phyloP scores from a whole-genome alignment of 257 asterid genomes.

The Primulina tabacum region DNA sequence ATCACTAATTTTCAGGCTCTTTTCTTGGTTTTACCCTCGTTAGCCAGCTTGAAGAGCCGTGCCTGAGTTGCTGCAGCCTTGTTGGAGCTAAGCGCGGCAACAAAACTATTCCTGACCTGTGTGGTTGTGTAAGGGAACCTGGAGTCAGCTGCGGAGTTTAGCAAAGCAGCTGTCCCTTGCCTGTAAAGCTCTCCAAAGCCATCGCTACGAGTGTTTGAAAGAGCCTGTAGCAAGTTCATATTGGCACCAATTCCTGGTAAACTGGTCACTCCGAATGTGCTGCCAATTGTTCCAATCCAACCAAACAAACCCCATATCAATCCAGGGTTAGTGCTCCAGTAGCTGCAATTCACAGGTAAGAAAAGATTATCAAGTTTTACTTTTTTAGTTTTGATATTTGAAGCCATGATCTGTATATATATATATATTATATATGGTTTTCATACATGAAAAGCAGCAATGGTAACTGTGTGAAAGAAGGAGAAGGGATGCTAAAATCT shows the following conservation, averaged over 20 bases:
- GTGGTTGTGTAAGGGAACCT: constrained; percentile 65
- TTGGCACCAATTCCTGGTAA: constrained; percentile 45
- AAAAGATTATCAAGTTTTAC: neutral
- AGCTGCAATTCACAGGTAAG: constrained; percentile 31
- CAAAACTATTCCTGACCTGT: constrained; percentile 68
- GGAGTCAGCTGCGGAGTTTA: constrained; percentile 68
- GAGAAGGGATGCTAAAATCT: neutral
- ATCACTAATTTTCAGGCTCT: constrained; percentile 30
- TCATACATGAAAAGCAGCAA: too few species aligned
- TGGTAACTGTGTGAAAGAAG: neutral
- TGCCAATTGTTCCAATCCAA: constrained; percentile 44
- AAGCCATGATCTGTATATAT: neutral
- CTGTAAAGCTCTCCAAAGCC: constrained; percentile 78
- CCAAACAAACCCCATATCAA: constrained; percentile 57
- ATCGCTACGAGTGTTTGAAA: constrained; percentile 57
- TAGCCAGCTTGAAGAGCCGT: constrained; percentile 70
- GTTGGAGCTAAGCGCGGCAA: constrained; percentile 60
- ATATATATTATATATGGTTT: too few species aligned
- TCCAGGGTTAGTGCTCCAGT: constrained; percentile 63
- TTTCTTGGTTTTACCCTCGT: constrained; percentile 58
- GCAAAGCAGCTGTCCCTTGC: constrained; percentile 89
- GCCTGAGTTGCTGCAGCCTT: constrained; percentile 82
- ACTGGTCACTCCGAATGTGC: constrained; percentile 36
- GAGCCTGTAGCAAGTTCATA: constrained; percentile 65
- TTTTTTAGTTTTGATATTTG: constrained; percentile 4